phyloP scores from a whole-genome alignment of 306 rosid genomes.

The Corylus americana region DNA sequence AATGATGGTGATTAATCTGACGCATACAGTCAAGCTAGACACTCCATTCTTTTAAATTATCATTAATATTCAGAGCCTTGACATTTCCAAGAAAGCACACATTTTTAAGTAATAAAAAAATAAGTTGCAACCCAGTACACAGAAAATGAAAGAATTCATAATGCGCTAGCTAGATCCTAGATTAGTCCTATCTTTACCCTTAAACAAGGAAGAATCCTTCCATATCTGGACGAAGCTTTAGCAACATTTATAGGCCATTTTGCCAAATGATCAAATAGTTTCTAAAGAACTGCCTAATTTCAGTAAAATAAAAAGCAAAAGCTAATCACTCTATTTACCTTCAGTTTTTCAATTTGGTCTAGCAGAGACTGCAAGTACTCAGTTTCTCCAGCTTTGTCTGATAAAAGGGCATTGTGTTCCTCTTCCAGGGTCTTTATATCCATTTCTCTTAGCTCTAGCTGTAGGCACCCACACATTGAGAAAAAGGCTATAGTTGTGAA shows the following conservation, averaged over 20 bases:
- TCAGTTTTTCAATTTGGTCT: constrained; percentile 59
- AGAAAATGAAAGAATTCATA: neutral
- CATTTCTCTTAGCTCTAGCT: constrained; percentile 68
- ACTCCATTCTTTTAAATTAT: constrained; percentile 8
- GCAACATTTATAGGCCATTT: neutral
- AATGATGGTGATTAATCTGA: neutral
- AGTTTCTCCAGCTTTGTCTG: constrained; percentile 70
- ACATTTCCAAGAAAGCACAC: neutral
- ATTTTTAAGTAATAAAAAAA: neutral
- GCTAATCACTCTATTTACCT: constrained; percentile 45
- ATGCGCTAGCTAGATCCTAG: neutral
- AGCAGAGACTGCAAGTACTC: constrained; percentile 69
- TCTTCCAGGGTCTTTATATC: constrained; percentile 63
- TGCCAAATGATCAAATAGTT: neutral
- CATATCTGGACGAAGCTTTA: neutral
- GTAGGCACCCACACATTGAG: constrained; percentile 32
- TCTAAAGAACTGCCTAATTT: constrained; percentile 3
- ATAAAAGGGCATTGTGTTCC: constrained; percentile 61
- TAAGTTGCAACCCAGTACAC: neutral
- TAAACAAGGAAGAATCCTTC: neutral
- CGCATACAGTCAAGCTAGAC: neutral
- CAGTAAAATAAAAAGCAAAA: constrained; percentile 6
- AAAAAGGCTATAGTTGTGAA: constrained; percentile 21
- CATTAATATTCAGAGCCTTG: constrained; percentile 15
- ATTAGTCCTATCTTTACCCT: neutral